phyloP scores from a whole-genome alignment of 805 yeast genomes.

The Ogataea haglerorum region DNA sequence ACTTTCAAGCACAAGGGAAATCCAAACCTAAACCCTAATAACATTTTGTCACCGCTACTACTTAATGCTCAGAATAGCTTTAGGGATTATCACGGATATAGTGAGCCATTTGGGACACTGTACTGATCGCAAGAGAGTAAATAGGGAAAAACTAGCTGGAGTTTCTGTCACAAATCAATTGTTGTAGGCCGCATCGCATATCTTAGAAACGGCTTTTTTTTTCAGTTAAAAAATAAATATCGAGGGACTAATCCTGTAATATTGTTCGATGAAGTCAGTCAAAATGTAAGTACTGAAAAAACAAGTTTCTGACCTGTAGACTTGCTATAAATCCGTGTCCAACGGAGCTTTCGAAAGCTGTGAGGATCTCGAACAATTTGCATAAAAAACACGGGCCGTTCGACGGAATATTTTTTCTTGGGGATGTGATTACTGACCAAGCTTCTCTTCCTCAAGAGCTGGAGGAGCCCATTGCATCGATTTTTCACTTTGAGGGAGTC shows the following conservation, averaged over 20 bases:
- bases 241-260: background rate
- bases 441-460: constrained; percentile 2
- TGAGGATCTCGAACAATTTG: constrained; percentile 45
- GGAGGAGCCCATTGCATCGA: constrained; percentile 21
- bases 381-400: constrained; percentile 65
- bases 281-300: constrained; percentile 6
- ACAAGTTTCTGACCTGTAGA: constrained; percentile 9
- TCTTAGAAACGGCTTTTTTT: too few species aligned
- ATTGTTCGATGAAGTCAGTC: constrained; percentile 2
- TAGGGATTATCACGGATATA: constrained; percentile 25
- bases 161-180: background rate
- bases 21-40: constrained; percentile 45
- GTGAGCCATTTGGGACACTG: constrained; percentile 36
- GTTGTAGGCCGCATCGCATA: background rate
- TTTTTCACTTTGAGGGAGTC: constrained; percentile 28
- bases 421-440: constrained; percentile 36
- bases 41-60: constrained; percentile 33
- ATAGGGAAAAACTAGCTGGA: background rate
- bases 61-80: constrained; percentile 23
- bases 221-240: too few species aligned
- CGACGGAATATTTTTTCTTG: constrained; percentile 50
- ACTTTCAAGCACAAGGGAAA: constrained; percentile 84
- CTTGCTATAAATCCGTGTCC: constrained; percentile 47
- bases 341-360: constrained; percentile 39
- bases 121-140: constrained; percentile 18